These are phyloP conservation scores for Brassica napus DNA, from an alignment of 345 rosid genomes.

Conservation along the genomic window Da-Ae NC_063446.1:53005001-53005500, in stretches of 20 bases:
- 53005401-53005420: conserved; percentile 31
- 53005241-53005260: conserved; percentile 59
- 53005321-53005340: background rate
- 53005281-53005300: background rate
- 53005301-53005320: background rate
- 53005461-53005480: conserved; percentile 23
- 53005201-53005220: conserved; percentile 64
- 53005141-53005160: conserved; percentile 88
- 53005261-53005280: conserved; percentile 25
- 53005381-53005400: conserved; percentile 4
- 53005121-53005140: conserved; percentile 70
- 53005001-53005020: background rate
- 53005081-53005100: background rate
- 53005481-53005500: conserved; percentile 8
- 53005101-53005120: conserved; percentile 23
- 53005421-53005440: conserved; percentile 24
- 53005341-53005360: conserved; percentile 10
- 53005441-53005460: conserved; percentile 19
- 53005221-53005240: conserved; percentile 48
- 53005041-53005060: background rate
- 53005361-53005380: background rate
- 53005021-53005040: background rate
- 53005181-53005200: conserved; percentile 92
- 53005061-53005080: background rate
- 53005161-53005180: conserved; percentile 88